Base-by-base conservation (phyloP, 176 grass and related monocot species). In the Calamus simplicifolius region DNA sequence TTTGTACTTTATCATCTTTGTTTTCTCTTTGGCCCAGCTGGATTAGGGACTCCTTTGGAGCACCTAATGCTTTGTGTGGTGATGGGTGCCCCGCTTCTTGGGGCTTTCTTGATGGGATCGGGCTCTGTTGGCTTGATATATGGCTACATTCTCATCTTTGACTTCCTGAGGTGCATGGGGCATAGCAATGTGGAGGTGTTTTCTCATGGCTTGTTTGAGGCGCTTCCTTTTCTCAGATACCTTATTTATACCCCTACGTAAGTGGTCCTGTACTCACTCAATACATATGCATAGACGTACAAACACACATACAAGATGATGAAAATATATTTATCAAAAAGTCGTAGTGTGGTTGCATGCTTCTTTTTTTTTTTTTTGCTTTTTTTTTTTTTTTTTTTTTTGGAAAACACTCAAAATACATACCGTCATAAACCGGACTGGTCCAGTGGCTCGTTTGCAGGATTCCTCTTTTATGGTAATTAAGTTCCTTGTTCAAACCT, bases 161-260 rank as follows among this genome's bases (percentile, higher is more conserved):
- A 97, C 57, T 80, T 69, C 50, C 64, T 97, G 6, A 25, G 83
- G n/a, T 88, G 83, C 73, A 80, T 97, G 87, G 92, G 87, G 28
- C 86, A 97, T 66, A 82, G 83, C 77, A 97, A 97, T 75, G 92
- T 97, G 49, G 92, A 97, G 80, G 66, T 97, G 57, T 43, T 97
- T 18, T 73, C 84, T 2, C 70, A 84, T 71, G 56, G n/a, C 72
- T 3, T 62, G 0, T 91, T 91, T 35, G 54, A 69, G 54, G 71
- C 69, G 19, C 57, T 75, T 6, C 83, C 92, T 3, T 3, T 58
- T 0, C 75, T 97, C 68, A 77, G 70, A 77, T 97, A 97, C 83
- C 57, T 97, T 75, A 61, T 97, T 75, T 91, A 97, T 74, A 85
- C 87, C 19, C 87, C 92, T 0, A 79, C 87, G 92, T 90, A 73